Conservation (phyloP, 495 filamentous ascomycete genomes). For the Penicillium cataractarum region DNA sequence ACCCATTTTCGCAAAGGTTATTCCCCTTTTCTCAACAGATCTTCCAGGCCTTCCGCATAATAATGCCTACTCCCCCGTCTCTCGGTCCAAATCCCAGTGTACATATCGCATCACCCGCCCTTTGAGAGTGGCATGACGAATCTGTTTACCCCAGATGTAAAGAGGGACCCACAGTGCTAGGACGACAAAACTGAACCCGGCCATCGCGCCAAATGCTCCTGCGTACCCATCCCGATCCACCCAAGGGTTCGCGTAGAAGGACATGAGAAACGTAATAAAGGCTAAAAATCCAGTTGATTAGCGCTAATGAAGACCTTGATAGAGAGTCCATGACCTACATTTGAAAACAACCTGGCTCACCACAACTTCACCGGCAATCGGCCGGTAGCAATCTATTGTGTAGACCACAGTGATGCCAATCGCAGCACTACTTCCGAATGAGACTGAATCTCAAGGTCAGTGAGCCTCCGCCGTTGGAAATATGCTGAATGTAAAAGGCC, state of each 20-base stretch:
- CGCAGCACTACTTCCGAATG: background rate
- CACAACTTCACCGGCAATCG: background rate
- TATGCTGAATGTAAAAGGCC: background rate
- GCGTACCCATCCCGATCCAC: background rate
- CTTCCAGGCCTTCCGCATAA: too few relatives aligned
- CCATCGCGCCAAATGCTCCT: background rate
- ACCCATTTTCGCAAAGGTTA: too few relatives aligned
- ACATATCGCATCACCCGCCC: background rate
- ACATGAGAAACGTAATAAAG: background rate
- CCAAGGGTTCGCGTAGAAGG: background rate
- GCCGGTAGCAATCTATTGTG: background rate
- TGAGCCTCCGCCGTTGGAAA: background rate
- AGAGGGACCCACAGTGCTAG: background rate
- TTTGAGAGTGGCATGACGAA: background rate
- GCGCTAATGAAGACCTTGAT: too few relatives aligned
- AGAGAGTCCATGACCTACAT: too few relatives aligned
- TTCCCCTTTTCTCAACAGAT: too few relatives aligned
- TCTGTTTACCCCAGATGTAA: background rate
- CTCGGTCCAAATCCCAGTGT: background rate
- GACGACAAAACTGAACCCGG: background rate
- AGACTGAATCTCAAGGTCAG: background rate
- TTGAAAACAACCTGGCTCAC: background rate
- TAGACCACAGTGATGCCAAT: background rate
- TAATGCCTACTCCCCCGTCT: background rate
- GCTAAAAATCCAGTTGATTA: background rate